phyloP scores from a whole-genome alignment of 768 basidiomycete species.

The Mycena epipterygia region DNA sequence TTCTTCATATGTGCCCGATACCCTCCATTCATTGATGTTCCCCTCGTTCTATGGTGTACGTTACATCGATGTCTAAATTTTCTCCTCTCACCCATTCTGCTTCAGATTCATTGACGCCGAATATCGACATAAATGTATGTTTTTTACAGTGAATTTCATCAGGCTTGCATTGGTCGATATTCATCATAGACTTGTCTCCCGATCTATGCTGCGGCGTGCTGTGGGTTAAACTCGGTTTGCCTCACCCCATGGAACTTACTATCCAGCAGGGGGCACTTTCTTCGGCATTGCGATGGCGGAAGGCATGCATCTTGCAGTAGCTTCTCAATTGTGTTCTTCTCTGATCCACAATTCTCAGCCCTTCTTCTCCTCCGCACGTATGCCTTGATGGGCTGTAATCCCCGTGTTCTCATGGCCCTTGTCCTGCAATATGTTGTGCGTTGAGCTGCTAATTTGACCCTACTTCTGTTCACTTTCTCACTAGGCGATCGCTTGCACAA shows the following conservation, averaged over 20 bases:
- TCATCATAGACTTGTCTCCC: neutral
- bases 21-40: constrained; percentile 42
- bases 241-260: neutral
- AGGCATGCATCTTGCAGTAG: neutral
- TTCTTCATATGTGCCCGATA: constrained; percentile 44
- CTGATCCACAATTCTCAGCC: constrained; percentile 9
- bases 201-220: neutral
- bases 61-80: neutral
- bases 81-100: neutral
- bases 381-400: constrained; percentile 33
- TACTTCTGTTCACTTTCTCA: neutral
- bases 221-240: neutral
- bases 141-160: neutral
- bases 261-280: constrained; percentile 13
- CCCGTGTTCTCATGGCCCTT: neutral
- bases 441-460: neutral
- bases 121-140: constrained; percentile 1
- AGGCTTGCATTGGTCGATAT: neutral
- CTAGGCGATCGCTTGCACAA: neutral
- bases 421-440: constrained; percentile 8
- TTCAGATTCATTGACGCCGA: constrained; percentile 12
- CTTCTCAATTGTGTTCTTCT: neutral
- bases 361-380: constrained; percentile 38
- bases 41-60: constrained; percentile 38
- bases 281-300: constrained; percentile 17